A percentile compares a stretch with the other conserved stretches of the same genome.
Evolutionary conservation across 2,329 filamentous ascomycete species (phyloP).

Genomic region (Clarireedia sp.): DNA sequence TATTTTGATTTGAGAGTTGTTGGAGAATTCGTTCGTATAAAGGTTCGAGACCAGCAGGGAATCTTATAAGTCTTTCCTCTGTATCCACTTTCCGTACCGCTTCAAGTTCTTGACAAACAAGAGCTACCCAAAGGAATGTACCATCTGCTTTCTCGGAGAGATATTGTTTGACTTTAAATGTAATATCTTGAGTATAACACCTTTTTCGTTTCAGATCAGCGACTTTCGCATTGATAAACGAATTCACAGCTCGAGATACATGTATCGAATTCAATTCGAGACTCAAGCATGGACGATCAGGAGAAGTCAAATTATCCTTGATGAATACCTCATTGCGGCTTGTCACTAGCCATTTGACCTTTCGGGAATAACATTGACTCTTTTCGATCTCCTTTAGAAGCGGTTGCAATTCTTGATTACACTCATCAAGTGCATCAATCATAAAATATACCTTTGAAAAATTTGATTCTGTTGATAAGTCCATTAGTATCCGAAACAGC

Average conservation of each 20-base stretch:
- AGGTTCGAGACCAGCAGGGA: not conserved
- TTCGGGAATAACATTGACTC: no score
- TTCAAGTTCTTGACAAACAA: not conserved
- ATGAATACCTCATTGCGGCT: not conserved
- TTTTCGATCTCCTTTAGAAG: no score
- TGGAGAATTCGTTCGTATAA: not conserved
- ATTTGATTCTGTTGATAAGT: not conserved
- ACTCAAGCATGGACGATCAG: no score
- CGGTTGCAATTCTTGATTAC: not conserved
- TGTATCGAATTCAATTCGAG: no score
- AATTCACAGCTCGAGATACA: no score
- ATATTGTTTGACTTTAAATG: not conserved
- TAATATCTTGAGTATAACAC: no score
- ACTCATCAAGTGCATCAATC: not conserved
- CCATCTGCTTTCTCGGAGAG: not conserved
- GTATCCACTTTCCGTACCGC: not conserved
- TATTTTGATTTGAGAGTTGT: no score
- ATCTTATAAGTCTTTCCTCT: not conserved
- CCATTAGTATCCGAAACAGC: no score
- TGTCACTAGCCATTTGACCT: not conserved
- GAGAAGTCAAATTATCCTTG: no score
- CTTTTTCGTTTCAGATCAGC: no score
- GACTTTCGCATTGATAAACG: no score
- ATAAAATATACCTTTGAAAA: not conserved
- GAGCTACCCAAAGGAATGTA: constrained; percentile 1